Evolutionary conservation across 768 basidiomycete species (phyloP), one percentile per base, ranked within the genome.

Genomic region (Lentinula sp.): DNA sequence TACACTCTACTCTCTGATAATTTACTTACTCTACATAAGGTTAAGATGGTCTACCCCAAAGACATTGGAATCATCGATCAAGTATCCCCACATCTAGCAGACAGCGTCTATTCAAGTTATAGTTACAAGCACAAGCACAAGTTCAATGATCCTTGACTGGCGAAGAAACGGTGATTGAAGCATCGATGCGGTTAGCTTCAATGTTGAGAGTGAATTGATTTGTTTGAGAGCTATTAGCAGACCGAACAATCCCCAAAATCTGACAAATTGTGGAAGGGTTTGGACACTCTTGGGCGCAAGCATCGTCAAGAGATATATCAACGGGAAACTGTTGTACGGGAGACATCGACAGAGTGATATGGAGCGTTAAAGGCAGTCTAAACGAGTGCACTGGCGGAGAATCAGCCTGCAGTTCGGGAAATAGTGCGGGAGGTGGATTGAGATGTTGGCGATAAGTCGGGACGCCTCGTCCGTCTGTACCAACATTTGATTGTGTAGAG

Each of bases 391-490:
- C 45, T 28, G 63, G 42, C n/a, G 62, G 13, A 11, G 15, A 18
- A 15, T 9, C 28, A 39, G 18, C 34, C 10, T 40, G 23, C 31
- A 28, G 39, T 32, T 4, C 8, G 13, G 39, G 43, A 28, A 56
- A 42, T 23, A 56, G 70, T 16, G 70, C 65, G 9, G 80, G 81
- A 61, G 78, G 79, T 1, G 76, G 78, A 46, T 73, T 71, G 50
- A 86, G 78, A 67, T 85, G 84, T 63, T 84, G 86, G 56, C 70
- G 78, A 70, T 80, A 84, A 56, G 74, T 68, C 3, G 18, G 18
- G 3, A 6, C 21, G 31, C 15, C 42, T 31, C 11, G 16, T 10
- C 4, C 11, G 15, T 31, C 28, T 43, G 7, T 18, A 4, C 15
- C 40, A n/a, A 16, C 5, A 43, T 28, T 42, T 56, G 35, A 16